Percentiles rank a stretch among this genome's conserved stretches.
phyloP scores from a whole-genome alignment of 176 grass and related monocot species.

The Zoysia japonica region DNA sequence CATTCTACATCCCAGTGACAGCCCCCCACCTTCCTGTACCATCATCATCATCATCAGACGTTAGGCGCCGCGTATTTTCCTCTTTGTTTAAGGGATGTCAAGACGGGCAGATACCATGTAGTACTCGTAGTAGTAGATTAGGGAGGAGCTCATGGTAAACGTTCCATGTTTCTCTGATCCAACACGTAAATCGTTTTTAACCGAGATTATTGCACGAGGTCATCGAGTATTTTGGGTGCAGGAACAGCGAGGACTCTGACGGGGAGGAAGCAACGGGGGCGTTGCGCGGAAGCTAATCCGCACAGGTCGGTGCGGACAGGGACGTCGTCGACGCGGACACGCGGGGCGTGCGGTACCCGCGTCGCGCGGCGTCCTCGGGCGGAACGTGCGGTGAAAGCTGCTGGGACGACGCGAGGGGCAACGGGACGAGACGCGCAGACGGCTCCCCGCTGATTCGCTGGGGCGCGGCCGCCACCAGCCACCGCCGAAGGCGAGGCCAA shows the following conservation, averaged over 20 bases:
- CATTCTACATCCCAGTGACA: background rate
- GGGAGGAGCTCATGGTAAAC: too few relatives aligned
- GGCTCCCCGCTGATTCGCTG: background rate
- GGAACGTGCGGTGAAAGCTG: conserved; percentile 6
- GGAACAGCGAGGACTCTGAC: too few relatives aligned
- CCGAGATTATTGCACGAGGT: too few relatives aligned
- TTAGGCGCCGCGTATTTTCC: background rate
- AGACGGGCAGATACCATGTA: too few relatives aligned
- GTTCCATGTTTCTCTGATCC: too few relatives aligned
- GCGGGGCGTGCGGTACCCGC: too few relatives aligned
- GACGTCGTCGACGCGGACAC: background rate
- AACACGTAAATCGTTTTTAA: background rate
- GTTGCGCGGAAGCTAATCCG: conserved; percentile 14
- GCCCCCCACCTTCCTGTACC: background rate
- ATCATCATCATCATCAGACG: background rate
- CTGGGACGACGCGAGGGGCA: too few relatives aligned
- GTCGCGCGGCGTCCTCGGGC: too few relatives aligned
- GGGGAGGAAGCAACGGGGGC: background rate
- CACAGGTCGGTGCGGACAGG: conserved; percentile 28
- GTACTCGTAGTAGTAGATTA: too few relatives aligned
- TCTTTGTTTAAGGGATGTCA: too few relatives aligned
- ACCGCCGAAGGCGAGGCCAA: conserved; percentile 7
- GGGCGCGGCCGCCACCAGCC: background rate
- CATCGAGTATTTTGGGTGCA: too few relatives aligned
- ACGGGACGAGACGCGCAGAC: background rate